Conservation (phyloP, 768 basidiomycete species). For the Trametes cubensis region DNA sequence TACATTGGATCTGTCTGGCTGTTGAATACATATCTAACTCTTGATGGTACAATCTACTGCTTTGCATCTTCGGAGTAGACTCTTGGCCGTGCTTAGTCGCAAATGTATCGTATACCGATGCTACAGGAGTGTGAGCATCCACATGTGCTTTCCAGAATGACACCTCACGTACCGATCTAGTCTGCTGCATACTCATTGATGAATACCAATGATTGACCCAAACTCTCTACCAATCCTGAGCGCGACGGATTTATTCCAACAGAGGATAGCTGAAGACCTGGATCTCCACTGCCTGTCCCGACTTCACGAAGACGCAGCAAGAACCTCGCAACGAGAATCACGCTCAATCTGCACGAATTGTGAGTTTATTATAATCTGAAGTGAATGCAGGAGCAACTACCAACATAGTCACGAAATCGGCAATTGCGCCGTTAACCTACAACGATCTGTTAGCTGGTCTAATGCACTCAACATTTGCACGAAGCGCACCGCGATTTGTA, state of each 20-base stretch:
- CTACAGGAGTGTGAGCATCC: too few relatives aligned
- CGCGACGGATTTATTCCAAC: neutral
- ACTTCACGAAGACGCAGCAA: neutral
- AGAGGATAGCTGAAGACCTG: neutral
- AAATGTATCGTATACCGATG: too few relatives aligned
- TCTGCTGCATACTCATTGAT: neutral
- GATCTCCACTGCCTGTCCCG: neutral
- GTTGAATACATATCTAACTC: neutral
- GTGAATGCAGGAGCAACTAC: neutral
- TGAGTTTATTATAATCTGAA: neutral
- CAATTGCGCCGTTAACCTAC: slow-evolving; percentile 6
- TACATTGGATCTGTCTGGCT: neutral
- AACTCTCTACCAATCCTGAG: neutral
- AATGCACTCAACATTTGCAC: too few relatives aligned
- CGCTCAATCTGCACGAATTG: neutral
- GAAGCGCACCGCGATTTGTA: neutral
- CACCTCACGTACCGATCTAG: neutral
- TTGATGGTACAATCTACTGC: too few relatives aligned
- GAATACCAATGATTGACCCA: neutral
- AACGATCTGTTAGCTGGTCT: neutral
- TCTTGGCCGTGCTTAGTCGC: too few relatives aligned
- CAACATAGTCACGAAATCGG: slow-evolving; percentile 8
- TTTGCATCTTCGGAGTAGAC: too few relatives aligned
- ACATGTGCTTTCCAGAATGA: too few relatives aligned
- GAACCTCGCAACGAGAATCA: slow-evolving; percentile 2